These are phyloP conservation scores for Lonicera japonica DNA, from an alignment of 129 eudicot species.

Conservation along the genomic window DNA sequence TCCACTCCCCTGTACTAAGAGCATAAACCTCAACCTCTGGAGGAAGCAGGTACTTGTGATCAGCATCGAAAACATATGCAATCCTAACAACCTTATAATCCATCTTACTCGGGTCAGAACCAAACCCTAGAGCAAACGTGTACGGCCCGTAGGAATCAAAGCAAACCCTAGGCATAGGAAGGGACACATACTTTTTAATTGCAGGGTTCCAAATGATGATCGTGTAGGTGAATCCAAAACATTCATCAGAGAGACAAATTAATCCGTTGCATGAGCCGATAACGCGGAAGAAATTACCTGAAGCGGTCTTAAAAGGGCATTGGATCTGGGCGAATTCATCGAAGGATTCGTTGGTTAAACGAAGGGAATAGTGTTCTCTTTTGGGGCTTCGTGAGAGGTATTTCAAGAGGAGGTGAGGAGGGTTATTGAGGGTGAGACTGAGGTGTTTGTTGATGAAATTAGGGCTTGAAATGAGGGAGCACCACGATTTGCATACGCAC, in stretches of 20 bases:
- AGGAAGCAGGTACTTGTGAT: background rate
- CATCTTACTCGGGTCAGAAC: conserved; percentile 1
- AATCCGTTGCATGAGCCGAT: conserved; percentile 17
- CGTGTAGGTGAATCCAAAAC: background rate
- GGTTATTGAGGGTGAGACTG: too few relatives aligned
- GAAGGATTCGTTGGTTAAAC: too few relatives aligned
- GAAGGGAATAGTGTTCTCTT: too few relatives aligned
- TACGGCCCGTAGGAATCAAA: background rate
- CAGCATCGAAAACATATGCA: conserved; percentile 2
- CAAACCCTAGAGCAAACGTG: conserved; percentile 18
- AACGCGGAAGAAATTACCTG: too few relatives aligned
- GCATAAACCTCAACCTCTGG: conserved; percentile 17
- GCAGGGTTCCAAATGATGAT: conserved; percentile 15
- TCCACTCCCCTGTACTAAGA: conserved; percentile 6
- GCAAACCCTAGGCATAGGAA: conserved; percentile 4
- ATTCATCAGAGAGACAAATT: conserved; percentile 14
- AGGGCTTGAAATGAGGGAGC: too few relatives aligned
- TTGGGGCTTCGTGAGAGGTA: too few relatives aligned
- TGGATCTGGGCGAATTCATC: too few relatives aligned
- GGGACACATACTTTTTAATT: conserved; percentile 1
- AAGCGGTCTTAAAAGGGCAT: too few relatives aligned
- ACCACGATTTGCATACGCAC: too few relatives aligned
- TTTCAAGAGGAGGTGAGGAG: too few relatives aligned
- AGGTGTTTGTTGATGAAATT: too few relatives aligned
- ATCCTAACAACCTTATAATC: conserved; percentile 22